phyloP scores from a whole-genome alignment of 106 monocot species.

The Dioscorea alata region DNA sequence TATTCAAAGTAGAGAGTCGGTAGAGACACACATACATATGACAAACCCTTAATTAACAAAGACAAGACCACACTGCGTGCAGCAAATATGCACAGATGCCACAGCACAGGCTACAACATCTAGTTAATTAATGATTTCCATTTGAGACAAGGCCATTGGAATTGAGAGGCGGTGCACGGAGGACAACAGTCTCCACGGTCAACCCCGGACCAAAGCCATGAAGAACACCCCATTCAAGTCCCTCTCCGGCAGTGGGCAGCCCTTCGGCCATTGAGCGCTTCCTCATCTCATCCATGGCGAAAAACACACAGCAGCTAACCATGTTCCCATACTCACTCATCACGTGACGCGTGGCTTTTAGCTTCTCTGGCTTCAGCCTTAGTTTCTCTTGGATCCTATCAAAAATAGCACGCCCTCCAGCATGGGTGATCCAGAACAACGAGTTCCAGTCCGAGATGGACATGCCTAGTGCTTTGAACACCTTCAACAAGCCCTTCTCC shows the following conservation, averaged over 20 bases:
- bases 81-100: no score
- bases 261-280: not conserved
- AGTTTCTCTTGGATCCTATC: not conserved
- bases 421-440: not conserved
- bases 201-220: constrained; percentile 3
- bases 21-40: no score
- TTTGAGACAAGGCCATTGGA: no score
- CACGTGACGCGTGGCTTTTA: constrained; percentile 1
- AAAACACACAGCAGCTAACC: not conserved
- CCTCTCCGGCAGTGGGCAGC: not conserved
- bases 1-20: no score
- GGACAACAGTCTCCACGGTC: not conserved
- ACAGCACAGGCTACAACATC: no score
- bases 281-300: not conserved
- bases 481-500: not conserved
- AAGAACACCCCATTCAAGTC: not conserved
- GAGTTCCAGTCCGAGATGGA: not conserved
- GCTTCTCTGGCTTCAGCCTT: constrained; percentile 1
- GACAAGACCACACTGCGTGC: no score
- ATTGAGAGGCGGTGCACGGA: not conserved
- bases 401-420: constrained; percentile 4
- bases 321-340: constrained; percentile 8
- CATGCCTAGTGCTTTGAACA: not conserved
- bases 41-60: no score
- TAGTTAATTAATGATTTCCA: no score